Evolutionary conservation across 2,329 filamentous ascomycete genomes (phyloP).

Genomic region (Fusarium vanettenii): DNA sequence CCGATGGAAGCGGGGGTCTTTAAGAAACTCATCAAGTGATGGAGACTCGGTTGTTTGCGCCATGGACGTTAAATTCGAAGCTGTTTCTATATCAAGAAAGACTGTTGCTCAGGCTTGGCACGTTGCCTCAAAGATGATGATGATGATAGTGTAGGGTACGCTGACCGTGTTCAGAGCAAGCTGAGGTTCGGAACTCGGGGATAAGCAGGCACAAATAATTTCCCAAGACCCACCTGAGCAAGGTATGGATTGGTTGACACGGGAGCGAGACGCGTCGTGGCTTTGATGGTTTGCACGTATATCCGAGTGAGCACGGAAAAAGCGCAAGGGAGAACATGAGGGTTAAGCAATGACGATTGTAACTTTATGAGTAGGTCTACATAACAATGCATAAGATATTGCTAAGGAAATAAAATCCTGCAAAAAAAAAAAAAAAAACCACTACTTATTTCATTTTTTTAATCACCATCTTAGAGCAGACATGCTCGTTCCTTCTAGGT

Average conservation of each 20-base stretch:
- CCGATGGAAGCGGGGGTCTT: constrained; percentile 22
- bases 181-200: neutral
- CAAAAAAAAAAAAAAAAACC: too few relatives aligned
- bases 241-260: neutral
- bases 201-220: neutral
- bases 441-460: too few relatives aligned
- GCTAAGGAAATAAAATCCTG: too few relatives aligned
- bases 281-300: neutral
- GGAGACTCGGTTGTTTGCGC: neutral
- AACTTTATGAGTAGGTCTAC: too few relatives aligned
- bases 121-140: neutral
- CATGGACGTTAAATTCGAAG: neutral
- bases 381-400: too few relatives aligned
- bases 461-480: too few relatives aligned
- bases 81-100: neutral
- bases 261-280: neutral
- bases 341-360: too few relatives aligned
- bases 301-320: neutral
- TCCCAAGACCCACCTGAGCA: neutral
- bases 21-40: neutral
- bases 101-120: neutral
- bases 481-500: too few relatives aligned
- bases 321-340: too few relatives aligned
- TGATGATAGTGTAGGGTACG: neutral
- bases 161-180: too few relatives aligned